Base-by-base conservation (phyloP, 306 rosid genomes). In the Elaeagnus macrophylla region DNA sequence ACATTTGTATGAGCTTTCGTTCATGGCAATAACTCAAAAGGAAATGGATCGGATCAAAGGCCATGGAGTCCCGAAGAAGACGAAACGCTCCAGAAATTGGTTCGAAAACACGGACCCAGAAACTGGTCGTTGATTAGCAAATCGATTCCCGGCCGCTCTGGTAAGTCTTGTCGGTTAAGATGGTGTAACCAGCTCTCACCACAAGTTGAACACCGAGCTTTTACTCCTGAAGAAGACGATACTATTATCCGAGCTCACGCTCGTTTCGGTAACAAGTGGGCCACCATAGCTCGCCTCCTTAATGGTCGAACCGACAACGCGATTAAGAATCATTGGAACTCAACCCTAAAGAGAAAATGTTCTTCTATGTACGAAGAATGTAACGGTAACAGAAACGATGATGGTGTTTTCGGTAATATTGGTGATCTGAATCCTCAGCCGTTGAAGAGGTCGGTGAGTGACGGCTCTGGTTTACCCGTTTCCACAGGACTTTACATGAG, bases 171-270 rank as follows among this genome's bases (percentile, higher is more conserved):
- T 66, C 76, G 99, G 44, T 82, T 93, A 2, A 79, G 99, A 1
- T 93, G 99, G 99, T 93, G 99, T 57, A 93, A 93, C 38, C 99
- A 93, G 83, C 96, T 93, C 1, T 87, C 94, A 0, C 99, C 99
- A 1, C 87, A 93, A 67, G 99, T 93, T 13, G 96, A 93, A 72
- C 99, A 93, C 53, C 79, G 96, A 5, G 83, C 99, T 3, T 93
- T 93, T 57, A 65, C 96, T 0, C 50, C 94, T 0, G 96, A 87
- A 32, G 99, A 93, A 57, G 99, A 93, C 46, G 99, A 87, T 6
- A 84, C 95, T 12, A 93, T 93, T 1, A 66, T 93, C 72, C 58
- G 89, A 3, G 96, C 99, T 51, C 99, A 87, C 35, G 95, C 87
- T 10, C 90, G 95, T 1, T 87, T 91, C 70, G 99, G 99, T 0